phyloP scores from a whole-genome alignment of 1,284 basidiomycete species.

The Rhodotorula mucilaginosa region DNA sequence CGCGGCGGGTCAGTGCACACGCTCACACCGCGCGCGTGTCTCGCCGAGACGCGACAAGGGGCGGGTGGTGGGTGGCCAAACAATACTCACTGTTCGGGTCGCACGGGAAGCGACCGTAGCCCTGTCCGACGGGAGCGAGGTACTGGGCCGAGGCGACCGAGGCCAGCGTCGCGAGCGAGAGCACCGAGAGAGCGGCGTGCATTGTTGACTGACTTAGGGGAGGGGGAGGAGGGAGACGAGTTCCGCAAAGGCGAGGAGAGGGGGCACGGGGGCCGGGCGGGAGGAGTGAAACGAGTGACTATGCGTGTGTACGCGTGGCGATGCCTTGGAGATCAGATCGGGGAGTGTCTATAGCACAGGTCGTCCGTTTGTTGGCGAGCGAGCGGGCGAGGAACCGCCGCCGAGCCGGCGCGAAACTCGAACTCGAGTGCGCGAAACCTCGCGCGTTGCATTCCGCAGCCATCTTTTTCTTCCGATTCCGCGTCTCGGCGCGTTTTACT shows the following conservation, averaged over 20 bases:
- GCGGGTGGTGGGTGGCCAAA: background rate
- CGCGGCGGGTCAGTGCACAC: background rate
- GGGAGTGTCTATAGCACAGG: background rate
- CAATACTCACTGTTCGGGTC: slow-evolving; percentile 5
- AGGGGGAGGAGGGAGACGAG: background rate
- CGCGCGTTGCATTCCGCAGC: background rate
- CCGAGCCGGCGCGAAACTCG: background rate
- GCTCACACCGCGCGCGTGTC: background rate
- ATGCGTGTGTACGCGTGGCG: background rate
- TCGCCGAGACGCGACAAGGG: background rate
- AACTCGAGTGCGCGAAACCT: background rate
- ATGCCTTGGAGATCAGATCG: too few relatives aligned
- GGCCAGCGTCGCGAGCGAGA: slow-evolving; percentile 1
- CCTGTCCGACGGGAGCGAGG: background rate
- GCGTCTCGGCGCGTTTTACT: too few relatives aligned
- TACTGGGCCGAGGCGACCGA: slow-evolving; percentile 21
- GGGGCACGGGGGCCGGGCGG: background rate
- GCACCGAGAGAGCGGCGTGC: slow-evolving; percentile 3
- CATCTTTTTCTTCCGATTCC: background rate
- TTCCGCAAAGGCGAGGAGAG: background rate
- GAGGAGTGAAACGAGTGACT: slow-evolving; percentile 3
- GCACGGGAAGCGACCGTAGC: slow-evolving; percentile 31
- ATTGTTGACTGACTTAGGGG: slow-evolving; percentile 1
- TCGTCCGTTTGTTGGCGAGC: background rate
- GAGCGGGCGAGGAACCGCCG: background rate